phyloP scores from a whole-genome alignment of 768 basidiomycete species.

The Pisolithus microcarpus region DNA sequence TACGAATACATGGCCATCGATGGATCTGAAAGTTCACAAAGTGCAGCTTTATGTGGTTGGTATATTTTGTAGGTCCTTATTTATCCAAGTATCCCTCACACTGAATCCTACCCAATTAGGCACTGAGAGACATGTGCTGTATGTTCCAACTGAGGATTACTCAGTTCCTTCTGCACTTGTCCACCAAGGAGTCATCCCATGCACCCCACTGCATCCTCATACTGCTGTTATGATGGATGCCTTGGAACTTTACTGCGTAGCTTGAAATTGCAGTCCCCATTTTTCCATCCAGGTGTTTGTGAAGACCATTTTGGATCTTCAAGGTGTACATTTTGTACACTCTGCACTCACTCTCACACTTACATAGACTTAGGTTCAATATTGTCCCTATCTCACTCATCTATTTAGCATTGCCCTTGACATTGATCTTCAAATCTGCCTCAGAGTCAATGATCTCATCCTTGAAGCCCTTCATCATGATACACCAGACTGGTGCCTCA shows the following conservation, averaged over 20 bases:
- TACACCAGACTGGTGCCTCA: too few species aligned
- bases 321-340: not conserved
- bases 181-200: not conserved
- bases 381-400: too few species aligned
- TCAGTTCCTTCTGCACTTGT: not conserved
- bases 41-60: too few species aligned
- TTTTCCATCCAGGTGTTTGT: not conserved
- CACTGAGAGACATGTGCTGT: too few species aligned
- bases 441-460: too few species aligned
- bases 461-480: too few species aligned
- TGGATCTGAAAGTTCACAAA: too few species aligned
- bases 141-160: not conserved
- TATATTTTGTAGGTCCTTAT: too few species aligned
- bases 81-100: too few species aligned
- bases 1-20: too few species aligned
- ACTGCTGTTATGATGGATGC: not conserved
- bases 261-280: not conserved
- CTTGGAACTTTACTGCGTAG: not conserved
- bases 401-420: too few species aligned
- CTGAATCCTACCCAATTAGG: not conserved
- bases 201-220: not conserved
- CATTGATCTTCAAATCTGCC: too few species aligned
- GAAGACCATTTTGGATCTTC: not conserved
- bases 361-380: not conserved
- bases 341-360: not conserved